Conservation (phyloP, 176 grass and related monocot species). For the Triticum aestivum region IWGSC_CS_RefSeq_v2.1 NC_057802.1:7223874-7224373, state of each 20-base stretch:
- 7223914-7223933: slow-evolving; percentile 94
- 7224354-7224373: not conserved
- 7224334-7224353: not conserved
- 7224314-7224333: not conserved
- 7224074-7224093: not conserved
- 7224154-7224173: not conserved
- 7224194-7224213: not conserved
- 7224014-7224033: not conserved
- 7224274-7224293: not conserved
- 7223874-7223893: slow-evolving; percentile 60
- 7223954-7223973: slow-evolving; percentile 82
- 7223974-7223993: not conserved
- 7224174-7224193: not conserved
- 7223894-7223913: slow-evolving; percentile 97
- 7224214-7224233: slow-evolving; percentile 5
- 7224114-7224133: not conserved
- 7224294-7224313: not conserved
- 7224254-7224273: not conserved
- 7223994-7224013: not conserved
- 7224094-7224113: not conserved
- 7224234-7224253: not conserved
- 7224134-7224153: slow-evolving; percentile 1
- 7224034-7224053: not conserved
- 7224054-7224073: not conserved
- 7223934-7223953: slow-evolving; percentile 99